Percentiles rank a stretch among this genome's conserved stretches.
These are phyloP conservation scores for Heterobasidion irregulare DNA, from an alignment of 1,284 basidiomycete genomes.

Conservation along the genomic window DNA sequence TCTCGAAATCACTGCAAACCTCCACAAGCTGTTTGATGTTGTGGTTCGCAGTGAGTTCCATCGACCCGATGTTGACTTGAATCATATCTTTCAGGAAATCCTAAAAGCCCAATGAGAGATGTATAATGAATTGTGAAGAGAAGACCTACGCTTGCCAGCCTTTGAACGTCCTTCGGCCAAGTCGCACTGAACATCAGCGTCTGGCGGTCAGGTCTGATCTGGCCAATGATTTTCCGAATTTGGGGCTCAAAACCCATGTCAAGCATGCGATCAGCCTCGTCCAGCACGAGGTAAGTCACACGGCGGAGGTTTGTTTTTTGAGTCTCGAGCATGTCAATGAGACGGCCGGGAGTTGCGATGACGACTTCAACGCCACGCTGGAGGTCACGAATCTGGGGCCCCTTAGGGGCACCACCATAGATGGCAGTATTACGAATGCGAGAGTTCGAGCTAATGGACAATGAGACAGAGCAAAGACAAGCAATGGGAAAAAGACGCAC, in stretches of 20 bases:
- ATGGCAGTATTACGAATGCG: constrained; percentile 97
- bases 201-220: constrained; percentile 95
- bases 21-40: constrained; percentile 96
- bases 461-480: neutral
- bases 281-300: constrained; percentile 97
- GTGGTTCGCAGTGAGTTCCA: constrained; percentile 98
- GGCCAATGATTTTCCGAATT: constrained; percentile 95
- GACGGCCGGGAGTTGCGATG: constrained; percentile 85
- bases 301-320: constrained; percentile 95
- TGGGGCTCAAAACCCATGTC: constrained; percentile 99
- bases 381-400: constrained; percentile 95
- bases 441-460: constrained; percentile 65
- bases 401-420: constrained; percentile 98
- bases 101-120: constrained; percentile 26
- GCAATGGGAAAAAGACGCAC: constrained; percentile 26
- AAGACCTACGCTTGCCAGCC: constrained; percentile 69
- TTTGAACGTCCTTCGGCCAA: constrained; percentile 99
- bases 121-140: neutral
- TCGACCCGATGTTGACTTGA: constrained; percentile 98
- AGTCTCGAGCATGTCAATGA: constrained; percentile 94
- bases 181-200: constrained; percentile 98
- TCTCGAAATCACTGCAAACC: constrained; percentile 97
- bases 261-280: constrained; percentile 97
- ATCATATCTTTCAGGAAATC: constrained; percentile 96
- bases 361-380: constrained; percentile 96